Conservation (phyloP, 441 rosid species). For the Adansonia rubrostipa region DNA sequence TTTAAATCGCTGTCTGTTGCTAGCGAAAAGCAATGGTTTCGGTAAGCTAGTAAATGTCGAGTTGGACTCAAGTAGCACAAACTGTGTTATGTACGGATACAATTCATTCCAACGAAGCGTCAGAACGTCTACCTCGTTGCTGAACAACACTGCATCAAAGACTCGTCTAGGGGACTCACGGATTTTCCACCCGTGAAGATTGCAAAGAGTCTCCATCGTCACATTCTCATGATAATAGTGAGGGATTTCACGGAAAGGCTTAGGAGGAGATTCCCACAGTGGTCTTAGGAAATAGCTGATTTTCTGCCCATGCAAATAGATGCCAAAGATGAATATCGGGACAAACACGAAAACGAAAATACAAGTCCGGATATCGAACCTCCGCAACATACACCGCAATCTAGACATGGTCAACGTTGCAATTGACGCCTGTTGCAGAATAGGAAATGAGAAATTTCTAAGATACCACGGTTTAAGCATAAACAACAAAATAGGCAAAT, state of each 20-base stretch:
- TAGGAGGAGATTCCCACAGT: conserved; percentile 85
- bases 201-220: conserved; percentile 71
- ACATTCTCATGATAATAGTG: conserved; percentile 83
- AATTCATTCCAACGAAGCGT: conserved; percentile 87
- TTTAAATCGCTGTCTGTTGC: conserved; percentile 55
- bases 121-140: conserved; percentile 75
- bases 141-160: conserved; percentile 84
- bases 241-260: conserved; percentile 64
- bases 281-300: conserved; percentile 83
- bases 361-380: conserved; percentile 59
- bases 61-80: conserved; percentile 91
- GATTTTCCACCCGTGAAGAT: conserved; percentile 85
- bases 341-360: conserved; percentile 51
- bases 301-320: conserved; percentile 87
- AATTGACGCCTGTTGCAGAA: conserved; percentile 60
- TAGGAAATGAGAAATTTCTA: conserved; percentile 30
- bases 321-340: conserved; percentile 58
- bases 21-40: conserved; percentile 65
- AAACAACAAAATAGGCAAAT: neutral
- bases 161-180: conserved; percentile 86
- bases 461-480: conserved; percentile 24
- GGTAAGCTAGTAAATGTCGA: conserved; percentile 81
- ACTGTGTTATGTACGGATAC: conserved; percentile 77
- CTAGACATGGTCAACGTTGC: conserved; percentile 65
- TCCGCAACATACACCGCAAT: conserved; percentile 67